Evolutionary conservation across 2,329 filamentous ascomycete species (phyloP).

Genomic region (Helotiales sp.): DNA sequence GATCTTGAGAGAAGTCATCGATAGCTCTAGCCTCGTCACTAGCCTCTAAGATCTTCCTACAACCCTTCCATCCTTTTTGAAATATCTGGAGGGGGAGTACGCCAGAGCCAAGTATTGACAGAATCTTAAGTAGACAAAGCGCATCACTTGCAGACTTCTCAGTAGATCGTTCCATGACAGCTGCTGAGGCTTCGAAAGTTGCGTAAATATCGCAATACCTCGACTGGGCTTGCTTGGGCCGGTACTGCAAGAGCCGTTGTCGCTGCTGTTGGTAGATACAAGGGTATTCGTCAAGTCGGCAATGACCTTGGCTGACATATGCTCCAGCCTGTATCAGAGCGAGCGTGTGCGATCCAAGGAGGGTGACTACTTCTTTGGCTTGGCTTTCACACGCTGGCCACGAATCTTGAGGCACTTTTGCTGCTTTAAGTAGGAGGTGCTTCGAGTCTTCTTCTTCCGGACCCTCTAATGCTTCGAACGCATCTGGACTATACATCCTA

Average conservation of each 20-base stretch:
- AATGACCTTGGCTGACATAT: no score
- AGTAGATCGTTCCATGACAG: slow-evolving; percentile 17
- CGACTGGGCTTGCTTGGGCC: slow-evolving; percentile 40
- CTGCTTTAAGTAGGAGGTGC: slow-evolving; percentile 39
- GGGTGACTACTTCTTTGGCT: slow-evolving; percentile 32
- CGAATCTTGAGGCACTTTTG: slow-evolving; percentile 10
- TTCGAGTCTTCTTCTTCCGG: slow-evolving; percentile 41
- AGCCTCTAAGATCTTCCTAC: slow-evolving; percentile 14
- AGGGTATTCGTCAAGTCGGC: slow-evolving; percentile 29
- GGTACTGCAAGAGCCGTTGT: slow-evolving; percentile 40
- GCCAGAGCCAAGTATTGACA: slow-evolving; percentile 40
- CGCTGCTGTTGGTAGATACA: slow-evolving; percentile 22
- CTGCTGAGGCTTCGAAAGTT: slow-evolving; percentile 16
- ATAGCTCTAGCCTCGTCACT: slow-evolving; percentile 12
- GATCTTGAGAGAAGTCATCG: slow-evolving; percentile 23
- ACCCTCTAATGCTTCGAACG: slow-evolving; percentile 34
- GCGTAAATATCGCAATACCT: slow-evolving; percentile 45
- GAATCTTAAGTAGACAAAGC: slow-evolving; percentile 39
- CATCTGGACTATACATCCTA: slow-evolving; percentile 41
- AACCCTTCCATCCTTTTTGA: slow-evolving; percentile 37
- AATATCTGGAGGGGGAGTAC: slow-evolving; percentile 42
- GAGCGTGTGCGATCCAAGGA: slow-evolving; percentile 40
- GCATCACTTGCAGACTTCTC: slow-evolving; percentile 37
- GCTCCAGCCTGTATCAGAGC: slow-evolving; percentile 42
- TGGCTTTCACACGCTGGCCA: slow-evolving; percentile 24